A percentile compares a stretch with the other conserved stretches of the same genome.
Conservation (phyloP, 306 rosid genomes). For the Hylodesmum podocarpum region DNA sequence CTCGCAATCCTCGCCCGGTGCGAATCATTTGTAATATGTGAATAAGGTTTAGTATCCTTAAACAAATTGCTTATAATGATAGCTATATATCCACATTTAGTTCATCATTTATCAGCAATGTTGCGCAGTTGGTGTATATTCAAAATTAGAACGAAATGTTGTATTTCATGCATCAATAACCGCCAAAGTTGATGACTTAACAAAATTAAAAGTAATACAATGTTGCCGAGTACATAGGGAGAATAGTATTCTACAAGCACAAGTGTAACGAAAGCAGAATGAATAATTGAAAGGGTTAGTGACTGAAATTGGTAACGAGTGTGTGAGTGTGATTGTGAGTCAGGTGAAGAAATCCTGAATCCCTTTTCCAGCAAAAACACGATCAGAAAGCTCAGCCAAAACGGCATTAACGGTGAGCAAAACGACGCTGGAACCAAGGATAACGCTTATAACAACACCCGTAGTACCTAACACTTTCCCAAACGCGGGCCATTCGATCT, state of each 20-base stretch:
- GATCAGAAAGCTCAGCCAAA: conserved; percentile 78
- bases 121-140: not conserved
- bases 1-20: no score
- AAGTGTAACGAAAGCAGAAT: no score
- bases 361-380: conserved; percentile 71
- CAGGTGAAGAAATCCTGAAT: conserved; percentile 79
- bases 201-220: no score
- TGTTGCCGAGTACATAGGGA: no score
- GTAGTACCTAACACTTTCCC: conserved; percentile 88
- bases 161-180: conserved; percentile 14
- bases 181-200: no score
- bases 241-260: no score
- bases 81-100: not conserved
- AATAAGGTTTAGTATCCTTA: not conserved
- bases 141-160: conserved; percentile 3
- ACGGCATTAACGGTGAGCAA: conserved; percentile 81
- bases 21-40: not conserved
- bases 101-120: not conserved
- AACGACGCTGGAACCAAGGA: conserved; percentile 84
- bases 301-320: not conserved
- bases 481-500: conserved; percentile 90
- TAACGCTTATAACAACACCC: conserved; percentile 77
- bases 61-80: conserved; percentile 3
- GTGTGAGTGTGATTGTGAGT: not conserved
- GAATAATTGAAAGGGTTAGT: not conserved